phyloP scores from a whole-genome alignment of 257 asterid species.

The Verbascum thapsus region DNA sequence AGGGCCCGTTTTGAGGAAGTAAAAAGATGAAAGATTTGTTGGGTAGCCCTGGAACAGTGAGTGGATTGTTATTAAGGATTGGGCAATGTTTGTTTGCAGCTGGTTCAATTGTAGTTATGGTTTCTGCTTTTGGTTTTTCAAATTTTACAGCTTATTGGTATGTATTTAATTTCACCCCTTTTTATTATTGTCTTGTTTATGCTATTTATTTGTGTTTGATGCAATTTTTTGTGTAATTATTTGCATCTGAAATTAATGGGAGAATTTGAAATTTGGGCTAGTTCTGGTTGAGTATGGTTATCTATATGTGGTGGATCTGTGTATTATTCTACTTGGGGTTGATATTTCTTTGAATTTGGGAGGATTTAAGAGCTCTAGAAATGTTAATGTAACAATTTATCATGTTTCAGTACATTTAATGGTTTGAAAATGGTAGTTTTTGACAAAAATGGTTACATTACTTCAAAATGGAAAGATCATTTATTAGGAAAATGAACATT shows the following conservation, averaged over 20 bases:
- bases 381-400: not conserved
- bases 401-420: conserved; percentile 16
- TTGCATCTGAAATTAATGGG: not conserved
- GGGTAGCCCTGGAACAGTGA: conserved; percentile 82
- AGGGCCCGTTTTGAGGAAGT: conserved; percentile 38
- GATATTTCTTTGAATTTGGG: too few species aligned
- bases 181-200: not conserved
- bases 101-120: conserved; percentile 84
- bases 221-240: conserved; percentile 7
- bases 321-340: not conserved
- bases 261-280: conserved; percentile 1
- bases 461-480: too few species aligned
- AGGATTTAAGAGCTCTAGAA: not conserved
- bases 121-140: conserved; percentile 87
- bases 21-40: conserved; percentile 70
- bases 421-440: conserved; percentile 11
- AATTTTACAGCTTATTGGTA: conserved; percentile 95
- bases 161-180: not conserved
- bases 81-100: conserved; percentile 86
- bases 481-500: too few species aligned
- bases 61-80: conserved; percentile 73
- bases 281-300: conserved; percentile 16
- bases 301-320: conserved; percentile 32
- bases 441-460: not conserved
- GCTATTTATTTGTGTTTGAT: conserved; percentile 31